These are phyloP conservation scores for Eragrostis nindensis DNA, from an alignment of 176 grass and related monocot genomes.

Conservation along the genomic window DNA sequence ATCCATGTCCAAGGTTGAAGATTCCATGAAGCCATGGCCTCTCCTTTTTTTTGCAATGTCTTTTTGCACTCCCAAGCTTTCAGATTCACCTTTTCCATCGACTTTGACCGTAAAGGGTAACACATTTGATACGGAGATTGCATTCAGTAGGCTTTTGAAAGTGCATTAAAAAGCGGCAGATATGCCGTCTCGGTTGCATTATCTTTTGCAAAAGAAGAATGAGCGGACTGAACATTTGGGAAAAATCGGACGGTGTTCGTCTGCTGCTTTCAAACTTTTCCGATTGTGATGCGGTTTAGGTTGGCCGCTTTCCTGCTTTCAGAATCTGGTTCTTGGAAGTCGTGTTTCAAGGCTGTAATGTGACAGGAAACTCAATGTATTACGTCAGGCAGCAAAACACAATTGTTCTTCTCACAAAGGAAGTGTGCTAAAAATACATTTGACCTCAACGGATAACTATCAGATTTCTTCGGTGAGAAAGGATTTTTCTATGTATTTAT, in stretches of 20 bases:
- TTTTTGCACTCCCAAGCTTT: neutral
- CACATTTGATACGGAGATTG: neutral
- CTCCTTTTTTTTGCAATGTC: neutral
- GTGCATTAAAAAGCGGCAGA: neutral
- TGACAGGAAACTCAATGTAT: neutral
- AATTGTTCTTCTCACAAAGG: neutral
- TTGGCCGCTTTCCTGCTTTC: neutral
- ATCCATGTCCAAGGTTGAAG: constrained; percentile 31
- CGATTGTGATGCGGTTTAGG: too few species aligned
- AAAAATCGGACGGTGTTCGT: neutral
- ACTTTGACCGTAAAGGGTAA: neutral
- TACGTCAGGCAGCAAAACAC: neutral
- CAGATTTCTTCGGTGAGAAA: neutral
- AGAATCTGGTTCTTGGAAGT: neutral
- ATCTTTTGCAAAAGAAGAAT: neutral
- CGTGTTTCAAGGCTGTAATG: neutral
- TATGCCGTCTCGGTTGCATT: neutral
- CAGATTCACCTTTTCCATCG: neutral
- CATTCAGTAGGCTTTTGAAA: neutral
- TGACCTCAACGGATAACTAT: neutral
- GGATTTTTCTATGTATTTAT: neutral
- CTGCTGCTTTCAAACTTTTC: neutral
- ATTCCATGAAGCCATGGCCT: constrained; percentile 22
- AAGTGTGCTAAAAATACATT: neutral
- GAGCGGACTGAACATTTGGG: neutral